Base-by-base conservation (phyloP, 108 stramenopile genomes). In the Stephanodiscus triporus region DNA sequence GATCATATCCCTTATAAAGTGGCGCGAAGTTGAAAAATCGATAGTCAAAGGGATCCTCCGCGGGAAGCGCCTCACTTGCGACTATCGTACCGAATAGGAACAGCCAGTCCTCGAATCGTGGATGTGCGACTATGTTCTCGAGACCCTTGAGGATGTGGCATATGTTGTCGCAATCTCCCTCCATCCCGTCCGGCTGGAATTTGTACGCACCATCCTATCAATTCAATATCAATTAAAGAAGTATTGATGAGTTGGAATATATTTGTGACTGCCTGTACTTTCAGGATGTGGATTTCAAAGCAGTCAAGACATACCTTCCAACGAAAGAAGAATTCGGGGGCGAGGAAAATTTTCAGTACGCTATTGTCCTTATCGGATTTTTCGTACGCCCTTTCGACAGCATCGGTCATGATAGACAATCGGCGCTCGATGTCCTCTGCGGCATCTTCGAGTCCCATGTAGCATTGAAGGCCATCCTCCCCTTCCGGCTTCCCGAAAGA, bases 1-100 rank as follows among this genome's bases (percentile, higher is more conserved):
- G 88, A 69, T 89, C 86, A 40, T 80, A 90, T 37, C 90, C 90
- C 23, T 85, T 84, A 67, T 85, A 86, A 22, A 91, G 26, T 0
- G 87, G 87, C 14, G 87, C 90, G 74, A 91, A 91, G 59, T 91
- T 91, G 76, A 86, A 91, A 47, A 88, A 91, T 47, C 87, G 74
- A 63, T 66, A 84, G 60, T 87, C 85, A 37, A 60, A 85, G 9
- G 45, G 38, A 50, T 76, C 82, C 20, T 74, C 83, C 14, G 57
- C 60, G 6, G 87, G 81, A n/a, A 86, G 22, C 16, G 63, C 55
- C 63, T 87, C 84, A 17, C 77, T 64, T 1, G 77, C 87, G 50
- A 87, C 75, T 0, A 88, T 81, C 9, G 87, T 91, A 11, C 90
- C 90, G 75, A 91, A 88, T 17, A 91, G 63, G 69, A 91, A 91